phyloP scores from a whole-genome alignment of 371 early-diverging fungal species.

The Umbelopsis sp. region DNA sequence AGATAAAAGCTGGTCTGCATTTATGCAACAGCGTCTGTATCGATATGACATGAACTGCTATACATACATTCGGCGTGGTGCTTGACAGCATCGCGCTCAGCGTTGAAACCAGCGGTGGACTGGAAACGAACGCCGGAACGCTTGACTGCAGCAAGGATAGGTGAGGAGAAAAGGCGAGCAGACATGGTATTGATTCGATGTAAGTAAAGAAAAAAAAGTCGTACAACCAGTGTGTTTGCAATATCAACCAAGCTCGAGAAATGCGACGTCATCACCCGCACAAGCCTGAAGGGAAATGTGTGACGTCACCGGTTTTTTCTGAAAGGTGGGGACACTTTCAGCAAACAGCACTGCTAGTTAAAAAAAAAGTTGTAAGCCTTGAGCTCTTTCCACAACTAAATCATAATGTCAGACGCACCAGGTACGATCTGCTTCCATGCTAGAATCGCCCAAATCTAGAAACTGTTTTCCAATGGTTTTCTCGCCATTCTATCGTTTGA shows the following conservation, averaged over 20 bases:
- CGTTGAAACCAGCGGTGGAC: constrained; percentile 38
- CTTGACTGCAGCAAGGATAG: constrained; percentile 36
- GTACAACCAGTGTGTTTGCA: not conserved
- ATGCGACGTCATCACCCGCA: not conserved
- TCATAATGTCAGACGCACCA: constrained; percentile 14
- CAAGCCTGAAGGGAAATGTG: not conserved
- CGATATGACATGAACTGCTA: not conserved
- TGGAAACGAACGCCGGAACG: constrained; percentile 50
- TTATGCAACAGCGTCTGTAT: not conserved
- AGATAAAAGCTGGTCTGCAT: not conserved
- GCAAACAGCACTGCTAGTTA: constrained; percentile 9
- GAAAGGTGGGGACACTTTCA: not conserved
- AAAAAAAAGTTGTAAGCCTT: not conserved
- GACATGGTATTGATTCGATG: constrained; percentile 29
- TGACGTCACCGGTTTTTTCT: not conserved
- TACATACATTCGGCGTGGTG: constrained; percentile 48
- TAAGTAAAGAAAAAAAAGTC: constrained; percentile 1
- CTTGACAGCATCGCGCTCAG: constrained; percentile 50
- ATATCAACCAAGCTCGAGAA: not conserved
- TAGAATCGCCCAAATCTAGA: not conserved
- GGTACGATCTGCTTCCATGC: not conserved
- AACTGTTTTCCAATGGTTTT: not conserved
- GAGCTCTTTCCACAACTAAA: not conserved
- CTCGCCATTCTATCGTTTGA: not conserved
- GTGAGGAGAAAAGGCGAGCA: constrained; percentile 36